phyloP scores from a whole-genome alignment of 2,329 filamentous ascomycete species.

The Colletotrichum sp. region DNA sequence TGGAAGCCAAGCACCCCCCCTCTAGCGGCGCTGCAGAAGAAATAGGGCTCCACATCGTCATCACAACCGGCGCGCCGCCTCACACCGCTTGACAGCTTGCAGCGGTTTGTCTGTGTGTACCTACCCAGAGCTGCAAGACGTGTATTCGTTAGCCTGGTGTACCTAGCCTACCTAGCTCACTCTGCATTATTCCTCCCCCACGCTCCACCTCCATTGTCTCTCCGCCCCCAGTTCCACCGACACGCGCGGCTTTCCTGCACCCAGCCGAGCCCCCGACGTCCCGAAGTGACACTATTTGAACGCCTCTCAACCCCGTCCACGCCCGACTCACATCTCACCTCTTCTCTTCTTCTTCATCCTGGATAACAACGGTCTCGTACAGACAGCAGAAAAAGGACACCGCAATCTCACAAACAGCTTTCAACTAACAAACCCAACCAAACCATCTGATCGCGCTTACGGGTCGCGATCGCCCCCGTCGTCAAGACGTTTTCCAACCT shows the following conservation, averaged over 20 bases:
- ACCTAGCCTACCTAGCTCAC: neutral
- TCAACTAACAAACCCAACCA: neutral
- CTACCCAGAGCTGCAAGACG: neutral
- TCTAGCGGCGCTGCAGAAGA: neutral
- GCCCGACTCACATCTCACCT: neutral
- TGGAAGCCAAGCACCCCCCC: neutral
- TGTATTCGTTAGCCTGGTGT: neutral
- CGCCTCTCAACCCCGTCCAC: neutral
- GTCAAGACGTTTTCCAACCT: conserved; percentile 99
- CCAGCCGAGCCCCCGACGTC: neutral
- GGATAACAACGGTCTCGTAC: neutral
- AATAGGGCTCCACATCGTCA: neutral
- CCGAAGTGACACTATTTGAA: conserved; percentile 6
- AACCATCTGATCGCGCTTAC: conserved; percentile 55
- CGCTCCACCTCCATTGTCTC: neutral
- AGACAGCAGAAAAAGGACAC: neutral
- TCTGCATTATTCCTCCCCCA: neutral
- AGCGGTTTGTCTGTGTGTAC: neutral
- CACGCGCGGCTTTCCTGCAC: neutral
- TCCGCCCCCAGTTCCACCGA: neutral
- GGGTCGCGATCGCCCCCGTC: conserved; percentile 65
- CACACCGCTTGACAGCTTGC: neutral
- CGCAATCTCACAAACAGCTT: neutral
- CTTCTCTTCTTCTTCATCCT: neutral
- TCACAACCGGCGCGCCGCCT: neutral